Evolutionary conservation across 257 asterid species (phyloP), one percentile per base, ranked within the genome.

Genomic region (Henckelia pumila): DNA sequence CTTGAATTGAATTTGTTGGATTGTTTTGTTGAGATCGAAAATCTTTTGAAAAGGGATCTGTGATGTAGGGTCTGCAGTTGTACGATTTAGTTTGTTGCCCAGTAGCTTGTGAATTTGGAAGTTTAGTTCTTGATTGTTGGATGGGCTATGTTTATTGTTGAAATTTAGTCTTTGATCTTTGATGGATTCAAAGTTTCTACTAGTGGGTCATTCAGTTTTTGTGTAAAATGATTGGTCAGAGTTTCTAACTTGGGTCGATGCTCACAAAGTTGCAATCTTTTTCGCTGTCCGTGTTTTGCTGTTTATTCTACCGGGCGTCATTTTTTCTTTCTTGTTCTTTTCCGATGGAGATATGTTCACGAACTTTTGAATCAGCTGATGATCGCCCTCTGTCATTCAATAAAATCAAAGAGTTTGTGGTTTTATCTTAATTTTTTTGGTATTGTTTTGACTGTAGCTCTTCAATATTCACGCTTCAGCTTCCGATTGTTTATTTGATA

Each of bases 261-360:
- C 16, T 16, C 53, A 47, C 53, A 47, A 47, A 47, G 20, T 47
- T 47, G 20, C 53, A 47, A 5, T 47, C 20, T 47, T 14, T 14
- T 47, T 14, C 20, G 53, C 5, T 47, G 19, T 14, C 53, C 7
- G 16, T 16, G 53, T 14, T 14, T 10, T 44, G 53, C 53, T 47
- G 5, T 16, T 16, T 7, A 47, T 47, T 16, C 20, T 14, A 47
- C 20, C 53, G 8, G 8, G 19, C 8, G 53, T 47, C 19, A 13
- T 47, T 16, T 40, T 16, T 47, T n/a, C n/a, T 47, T 14, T 47
- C 53, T 47, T 5, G 7, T 40, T 40, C n/a, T 40, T 40, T 10
- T 40, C 2, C 55, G 78, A 24, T 64, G 56, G 30, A 66, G 75
- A 69, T 35, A 47, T 16, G 53, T 2, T 5, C 53, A 13, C 5